Evolutionary conservation across 176 grass and related monocot genomes (phyloP), one percentile per base, ranked within the genome.

Genomic region (Phoenix dactylifera): DNA sequence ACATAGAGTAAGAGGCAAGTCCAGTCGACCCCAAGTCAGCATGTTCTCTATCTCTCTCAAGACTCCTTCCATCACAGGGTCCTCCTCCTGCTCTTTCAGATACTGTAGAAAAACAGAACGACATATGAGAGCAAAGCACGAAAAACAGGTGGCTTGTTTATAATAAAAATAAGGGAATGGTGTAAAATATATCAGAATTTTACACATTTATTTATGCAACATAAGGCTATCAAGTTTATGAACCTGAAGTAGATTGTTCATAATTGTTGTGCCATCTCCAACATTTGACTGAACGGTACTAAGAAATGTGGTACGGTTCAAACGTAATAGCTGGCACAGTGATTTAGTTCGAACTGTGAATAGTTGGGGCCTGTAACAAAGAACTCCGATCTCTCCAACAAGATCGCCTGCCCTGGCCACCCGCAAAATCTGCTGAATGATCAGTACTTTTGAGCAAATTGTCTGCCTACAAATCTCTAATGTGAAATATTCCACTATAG

Each of bases 221-320:
- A 44, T 44, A 44, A 44, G 35, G 1, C 35, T 44, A 32, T 32
- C 9, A 12, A 44, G 35, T 49, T 30, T 53, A 71, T 28, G 52
- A 52, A 92, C 93, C 84, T 89, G 58, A 64, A 98, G 86, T 53
- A 98, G 79, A 62, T 98, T 98, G 65, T 87, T 98, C 73, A 98
- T 88, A 32, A 98, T 89, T 75, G 86, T 81, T 62, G 93, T 92
- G 54, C 84, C 93, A 67, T 98, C 93, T 22, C 77, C 93, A 56
- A 89, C 76, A 76, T 98, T 98, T 23, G 93, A 92, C 64, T 92
- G 88, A 75, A 98, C 76, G 49, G 92, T 74, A 65, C 64, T 81
- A 75, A 92, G 87, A 80, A 98, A 98, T 22, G 59, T 52, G 18
- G 84, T 72, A 26, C 93, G 84, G 65, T 92, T 92, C 70, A 98